phyloP scores from a whole-genome alignment of 257 asterid genomes.

The Nicotiana knightiana region DNA sequence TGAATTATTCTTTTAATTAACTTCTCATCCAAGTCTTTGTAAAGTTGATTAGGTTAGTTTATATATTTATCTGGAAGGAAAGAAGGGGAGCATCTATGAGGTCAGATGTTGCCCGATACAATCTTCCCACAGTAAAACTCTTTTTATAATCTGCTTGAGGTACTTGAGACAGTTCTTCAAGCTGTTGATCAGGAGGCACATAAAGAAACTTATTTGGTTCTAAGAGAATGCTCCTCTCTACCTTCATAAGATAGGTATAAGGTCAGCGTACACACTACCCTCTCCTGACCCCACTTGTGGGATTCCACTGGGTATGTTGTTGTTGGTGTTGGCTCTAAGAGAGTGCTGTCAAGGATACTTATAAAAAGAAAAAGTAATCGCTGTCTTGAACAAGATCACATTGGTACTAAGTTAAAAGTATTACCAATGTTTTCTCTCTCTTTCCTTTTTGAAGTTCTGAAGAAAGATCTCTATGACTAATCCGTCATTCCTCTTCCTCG shows the following conservation, averaged over 20 bases:
- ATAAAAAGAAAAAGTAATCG: neutral
- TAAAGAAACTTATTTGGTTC: neutral
- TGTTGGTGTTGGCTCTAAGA: no score
- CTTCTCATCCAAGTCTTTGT: neutral
- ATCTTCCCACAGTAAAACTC: slow-evolving; percentile 67
- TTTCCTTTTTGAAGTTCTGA: neutral
- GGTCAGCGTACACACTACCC: no score
- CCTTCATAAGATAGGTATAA: no score
- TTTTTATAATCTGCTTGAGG: slow-evolving; percentile 26
- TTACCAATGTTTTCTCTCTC: neutral
- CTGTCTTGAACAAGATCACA: neutral
- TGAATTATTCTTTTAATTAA: neutral
- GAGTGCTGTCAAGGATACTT: neutral
- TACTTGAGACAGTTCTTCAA: slow-evolving; percentile 40
- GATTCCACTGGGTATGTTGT: no score
- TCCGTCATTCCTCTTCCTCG: neutral
- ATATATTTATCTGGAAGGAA: slow-evolving; percentile 42
- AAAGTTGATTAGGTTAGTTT: neutral
- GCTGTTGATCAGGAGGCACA: slow-evolving; percentile 17
- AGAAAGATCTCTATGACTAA: neutral
- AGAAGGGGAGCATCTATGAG: slow-evolving; percentile 69
- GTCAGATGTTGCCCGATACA: slow-evolving; percentile 60
- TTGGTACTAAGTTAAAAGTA: neutral
- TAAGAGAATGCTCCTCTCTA: no score
- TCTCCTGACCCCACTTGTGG: no score